A percentile compares a stretch with the other conserved stretches of the same genome.
These are phyloP conservation scores for Scheffersomyces amazonensis DNA, from an alignment of 805 yeast genomes.

Conservation along the genomic window DNA sequence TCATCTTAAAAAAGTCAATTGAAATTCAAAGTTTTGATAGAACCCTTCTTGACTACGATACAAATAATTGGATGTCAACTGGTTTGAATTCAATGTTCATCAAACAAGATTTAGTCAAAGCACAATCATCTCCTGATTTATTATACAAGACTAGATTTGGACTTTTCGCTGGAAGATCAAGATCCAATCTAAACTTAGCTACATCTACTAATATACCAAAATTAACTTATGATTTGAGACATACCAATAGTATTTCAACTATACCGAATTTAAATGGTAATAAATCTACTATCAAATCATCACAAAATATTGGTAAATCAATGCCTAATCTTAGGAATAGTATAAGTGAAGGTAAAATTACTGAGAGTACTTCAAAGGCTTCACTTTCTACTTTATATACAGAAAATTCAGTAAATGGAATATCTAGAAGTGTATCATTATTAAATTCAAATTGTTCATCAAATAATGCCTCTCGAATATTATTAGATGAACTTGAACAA, in stretches of 20 bases:
- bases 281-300: background rate
- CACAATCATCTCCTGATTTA: background rate
- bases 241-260: background rate
- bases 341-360: background rate
- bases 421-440: background rate
- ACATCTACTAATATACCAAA: background rate
- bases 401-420: background rate
- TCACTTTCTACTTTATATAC: background rate
- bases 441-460: background rate
- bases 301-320: background rate
- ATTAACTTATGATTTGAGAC: background rate
- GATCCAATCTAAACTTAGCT: background rate
- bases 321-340: background rate
- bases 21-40: background rate
- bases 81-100: background rate
- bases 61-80: background rate
- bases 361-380: background rate
- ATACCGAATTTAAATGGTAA: background rate
- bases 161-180: background rate
- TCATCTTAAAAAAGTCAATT: background rate
- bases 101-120: background rate
- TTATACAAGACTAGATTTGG: background rate
- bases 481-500: background rate
- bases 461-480: background rate
- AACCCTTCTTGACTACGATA: background rate